phyloP scores from a whole-genome alignment of 805 yeast species.

The Tetrapisispora taiwanensis region DNA sequence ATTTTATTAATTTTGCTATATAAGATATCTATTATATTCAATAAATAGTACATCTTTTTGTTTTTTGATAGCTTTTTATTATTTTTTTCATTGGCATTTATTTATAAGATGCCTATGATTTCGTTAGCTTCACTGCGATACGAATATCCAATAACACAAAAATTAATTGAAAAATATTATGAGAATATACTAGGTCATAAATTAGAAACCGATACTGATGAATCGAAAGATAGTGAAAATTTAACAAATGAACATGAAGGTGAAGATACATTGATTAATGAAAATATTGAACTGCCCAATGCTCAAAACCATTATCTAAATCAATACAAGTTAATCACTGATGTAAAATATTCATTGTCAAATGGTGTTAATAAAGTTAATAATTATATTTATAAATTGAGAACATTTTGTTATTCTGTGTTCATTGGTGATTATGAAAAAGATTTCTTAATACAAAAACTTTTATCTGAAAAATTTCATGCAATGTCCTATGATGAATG shows the following conservation, averaged over 20 bases:
- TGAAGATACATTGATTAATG: neutral
- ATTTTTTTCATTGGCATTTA: too few relatives aligned
- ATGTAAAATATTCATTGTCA: neutral
- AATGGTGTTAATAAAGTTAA: neutral
- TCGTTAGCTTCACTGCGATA: constrained; percentile 1
- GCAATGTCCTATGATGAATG: constrained; percentile 53
- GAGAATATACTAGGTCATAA: constrained; percentile 6
- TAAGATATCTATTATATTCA: too few relatives aligned
- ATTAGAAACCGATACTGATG: neutral
- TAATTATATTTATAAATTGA: constrained; percentile 1
- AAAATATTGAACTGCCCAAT: neutral
- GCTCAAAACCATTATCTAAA: neutral
- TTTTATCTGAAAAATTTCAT: constrained; percentile 36
- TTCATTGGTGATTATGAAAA: constrained; percentile 22
- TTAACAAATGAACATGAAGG: neutral
- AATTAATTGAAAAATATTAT: constrained; percentile 15
- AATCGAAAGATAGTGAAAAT: constrained; percentile 7
- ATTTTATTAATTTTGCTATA: too few relatives aligned
- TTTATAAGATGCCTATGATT: neutral
- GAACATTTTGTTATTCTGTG: constrained; percentile 8
- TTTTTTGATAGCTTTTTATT: neutral
- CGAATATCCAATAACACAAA: constrained; percentile 17
- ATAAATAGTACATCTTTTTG: neutral
- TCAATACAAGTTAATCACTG: neutral
- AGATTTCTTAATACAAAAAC: constrained; percentile 29